Conservation (phyloP, 345 rosid species). For the Cardamine occulta region DNA sequence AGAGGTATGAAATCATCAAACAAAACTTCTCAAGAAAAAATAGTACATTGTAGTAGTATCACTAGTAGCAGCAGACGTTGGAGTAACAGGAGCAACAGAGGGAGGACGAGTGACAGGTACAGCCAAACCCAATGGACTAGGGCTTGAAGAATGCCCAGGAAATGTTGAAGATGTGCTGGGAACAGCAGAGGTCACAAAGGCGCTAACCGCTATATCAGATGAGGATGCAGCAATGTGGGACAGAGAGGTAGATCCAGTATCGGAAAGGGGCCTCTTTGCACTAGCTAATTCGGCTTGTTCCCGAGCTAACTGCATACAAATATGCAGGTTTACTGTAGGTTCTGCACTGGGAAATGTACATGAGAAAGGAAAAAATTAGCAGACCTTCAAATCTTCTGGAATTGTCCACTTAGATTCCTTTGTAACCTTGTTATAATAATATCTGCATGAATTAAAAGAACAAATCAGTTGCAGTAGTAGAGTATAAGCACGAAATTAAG, state of each 20-base stretch:
- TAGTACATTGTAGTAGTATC: constrained; percentile 56
- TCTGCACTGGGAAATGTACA: background rate
- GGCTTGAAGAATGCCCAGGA: constrained; percentile 62
- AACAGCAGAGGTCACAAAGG: constrained; percentile 47
- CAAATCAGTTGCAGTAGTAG: constrained; percentile 19
- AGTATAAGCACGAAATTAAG: constrained; percentile 20
- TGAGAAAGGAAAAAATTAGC: constrained; percentile 35
- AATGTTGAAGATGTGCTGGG: constrained; percentile 49
- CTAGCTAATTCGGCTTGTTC: constrained; percentile 75
- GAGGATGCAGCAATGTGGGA: constrained; percentile 49
- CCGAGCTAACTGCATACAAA: constrained; percentile 79
- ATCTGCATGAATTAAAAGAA: constrained; percentile 54
- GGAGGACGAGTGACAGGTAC: constrained; percentile 57
- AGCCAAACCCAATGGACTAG: constrained; percentile 55
- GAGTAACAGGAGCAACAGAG: constrained; percentile 47
- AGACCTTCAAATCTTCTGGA: constrained; percentile 94
- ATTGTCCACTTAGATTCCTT: constrained; percentile 96
- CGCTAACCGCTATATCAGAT: constrained; percentile 50
- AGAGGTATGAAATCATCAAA: constrained; percentile 16
- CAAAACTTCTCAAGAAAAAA: constrained; percentile 29
- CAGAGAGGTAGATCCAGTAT: constrained; percentile 52
- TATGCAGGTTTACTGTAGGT: constrained; percentile 35
- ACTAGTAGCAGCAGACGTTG: constrained; percentile 47
- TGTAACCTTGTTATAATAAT: constrained; percentile 91
- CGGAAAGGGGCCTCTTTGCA: constrained; percentile 52